Percentiles rank a stretch among this genome's conserved stretches.
Evolutionary conservation across 768 basidiomycete genomes (phyloP).

Genomic region (Leccinellum albellum): DNA sequence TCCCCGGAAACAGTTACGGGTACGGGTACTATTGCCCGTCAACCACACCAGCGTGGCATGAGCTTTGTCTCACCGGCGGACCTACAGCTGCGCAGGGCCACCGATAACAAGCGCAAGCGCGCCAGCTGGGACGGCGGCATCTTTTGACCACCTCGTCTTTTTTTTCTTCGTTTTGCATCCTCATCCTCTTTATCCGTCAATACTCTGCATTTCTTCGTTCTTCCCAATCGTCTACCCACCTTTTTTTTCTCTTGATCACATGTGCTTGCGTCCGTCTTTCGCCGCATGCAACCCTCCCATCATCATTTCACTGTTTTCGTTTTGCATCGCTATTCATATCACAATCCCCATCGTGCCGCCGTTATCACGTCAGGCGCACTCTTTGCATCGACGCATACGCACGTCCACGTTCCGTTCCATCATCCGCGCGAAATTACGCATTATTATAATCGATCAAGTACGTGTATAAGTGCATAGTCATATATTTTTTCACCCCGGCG

Average conservation of each 20-base stretch:
- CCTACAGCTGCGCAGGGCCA: conserved; percentile 43
- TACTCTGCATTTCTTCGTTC: conserved; percentile 10
- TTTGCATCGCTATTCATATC: conserved; percentile 25
- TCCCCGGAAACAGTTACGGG: conserved; percentile 6
- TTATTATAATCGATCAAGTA: conserved; percentile 30
- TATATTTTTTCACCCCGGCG: conserved; percentile 12
- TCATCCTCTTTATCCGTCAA: conserved; percentile 9
- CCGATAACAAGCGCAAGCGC: conserved; percentile 54
- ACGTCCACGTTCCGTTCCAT: conserved; percentile 1
- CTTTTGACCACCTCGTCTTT: conserved; percentile 16
- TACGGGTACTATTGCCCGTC: conserved; percentile 11
- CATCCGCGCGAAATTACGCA: conserved; percentile 15
- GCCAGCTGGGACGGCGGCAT: conserved; percentile 53
- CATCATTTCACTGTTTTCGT: conserved; percentile 8
- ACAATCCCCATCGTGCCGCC: conserved; percentile 4
- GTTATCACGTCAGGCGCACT: conserved; percentile 7
- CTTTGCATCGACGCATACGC: conserved; percentile 15
- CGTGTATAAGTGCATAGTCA: conserved; percentile 28
- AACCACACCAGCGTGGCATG: conserved; percentile 44
- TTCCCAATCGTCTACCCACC: conserved; percentile 1
- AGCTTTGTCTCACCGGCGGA: conserved; percentile 54
- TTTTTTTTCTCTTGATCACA: neutral
- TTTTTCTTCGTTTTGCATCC: neutral
- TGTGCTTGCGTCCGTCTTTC: conserved; percentile 10
- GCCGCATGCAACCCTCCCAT: neutral